Conservation (phyloP, 805 yeast species). For the Candida khao-thaluensis region DNA sequence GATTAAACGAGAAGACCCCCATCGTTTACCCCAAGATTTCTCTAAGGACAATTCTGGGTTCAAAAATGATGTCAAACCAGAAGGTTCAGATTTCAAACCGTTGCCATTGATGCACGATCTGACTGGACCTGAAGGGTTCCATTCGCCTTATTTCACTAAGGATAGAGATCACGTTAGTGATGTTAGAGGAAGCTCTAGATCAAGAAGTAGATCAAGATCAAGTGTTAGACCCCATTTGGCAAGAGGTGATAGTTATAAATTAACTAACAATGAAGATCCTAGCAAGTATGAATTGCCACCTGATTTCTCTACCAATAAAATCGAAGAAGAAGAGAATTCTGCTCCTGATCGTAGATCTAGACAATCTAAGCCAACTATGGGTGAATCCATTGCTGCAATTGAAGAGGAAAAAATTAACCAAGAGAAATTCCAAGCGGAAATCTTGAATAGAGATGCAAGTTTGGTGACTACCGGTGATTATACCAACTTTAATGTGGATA, state of each 20-base stretch:
- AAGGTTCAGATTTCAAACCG: conserved; percentile 4
- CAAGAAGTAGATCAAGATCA: conserved; percentile 17
- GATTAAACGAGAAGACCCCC: conserved; percentile 37
- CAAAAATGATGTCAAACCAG: background rate
- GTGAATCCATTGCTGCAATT: conserved; percentile 45
- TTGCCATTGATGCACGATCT: conserved; percentile 13
- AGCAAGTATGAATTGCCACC: conserved; percentile 44
- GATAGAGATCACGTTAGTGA: conserved; percentile 22
- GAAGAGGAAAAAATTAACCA: conserved; percentile 25
- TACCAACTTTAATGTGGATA: conserved; percentile 44
- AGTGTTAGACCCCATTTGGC: conserved; percentile 60
- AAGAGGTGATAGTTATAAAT: conserved; percentile 73
- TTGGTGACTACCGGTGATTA: conserved; percentile 47
- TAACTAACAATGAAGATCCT: conserved; percentile 49
- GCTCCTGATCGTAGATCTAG: conserved; percentile 38
- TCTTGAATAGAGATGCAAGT: conserved; percentile 31
- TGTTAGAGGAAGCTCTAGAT: conserved; percentile 25
- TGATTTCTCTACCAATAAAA: conserved; percentile 23
- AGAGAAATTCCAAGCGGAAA: conserved; percentile 17
- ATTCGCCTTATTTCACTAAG: conserved; percentile 34
- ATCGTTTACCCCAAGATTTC: conserved; percentile 19
- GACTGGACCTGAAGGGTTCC: conserved; percentile 24
- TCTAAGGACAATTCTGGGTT: conserved; percentile 15
- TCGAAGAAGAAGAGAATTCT: conserved; percentile 20
- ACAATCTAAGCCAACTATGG: conserved; percentile 43